Percentiles rank a stretch among this genome's conserved stretches.
Conservation (phyloP, 2,329 filamentous ascomycete genomes). For the Colletotrichum truncatum region DNA sequence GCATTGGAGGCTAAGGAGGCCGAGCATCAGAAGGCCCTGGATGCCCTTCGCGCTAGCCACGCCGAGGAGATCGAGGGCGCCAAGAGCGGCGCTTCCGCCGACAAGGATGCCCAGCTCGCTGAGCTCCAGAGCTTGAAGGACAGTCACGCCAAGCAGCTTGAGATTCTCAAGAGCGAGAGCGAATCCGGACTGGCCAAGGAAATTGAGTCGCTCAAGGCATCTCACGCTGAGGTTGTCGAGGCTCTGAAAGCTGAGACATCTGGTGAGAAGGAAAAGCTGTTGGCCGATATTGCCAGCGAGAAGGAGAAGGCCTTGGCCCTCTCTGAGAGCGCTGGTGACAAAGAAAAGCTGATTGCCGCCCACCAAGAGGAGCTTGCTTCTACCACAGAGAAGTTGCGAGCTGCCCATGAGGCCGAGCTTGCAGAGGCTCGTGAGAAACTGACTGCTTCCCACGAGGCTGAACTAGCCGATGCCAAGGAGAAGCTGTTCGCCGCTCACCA, state of each 20-base stretch:
- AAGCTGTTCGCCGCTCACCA: constrained; percentile 42
- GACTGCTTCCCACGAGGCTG: constrained; percentile 54
- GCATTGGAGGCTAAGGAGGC: constrained; percentile 60
- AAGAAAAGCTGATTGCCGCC: constrained; percentile 42
- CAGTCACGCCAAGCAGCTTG: constrained; percentile 60
- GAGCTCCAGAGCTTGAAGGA: constrained; percentile 65
- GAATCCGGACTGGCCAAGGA: constrained; percentile 49
- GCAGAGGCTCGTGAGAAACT: constrained; percentile 43
- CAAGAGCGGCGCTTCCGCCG: constrained; percentile 60
- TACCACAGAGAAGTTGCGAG: constrained; percentile 40
- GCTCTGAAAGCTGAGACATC: constrained; percentile 51
- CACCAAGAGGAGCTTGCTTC: constrained; percentile 43
- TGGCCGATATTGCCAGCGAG: constrained; percentile 45
- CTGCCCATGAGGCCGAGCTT: constrained; percentile 42
- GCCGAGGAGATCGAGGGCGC: constrained; percentile 67
- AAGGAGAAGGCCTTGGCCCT: constrained; percentile 52
- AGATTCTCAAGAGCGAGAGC: constrained; percentile 52
- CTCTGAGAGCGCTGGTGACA: constrained; percentile 49
- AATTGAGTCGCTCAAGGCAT: constrained; percentile 51
- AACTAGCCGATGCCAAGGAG: constrained; percentile 49
- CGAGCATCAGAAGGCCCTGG: constrained; percentile 63
- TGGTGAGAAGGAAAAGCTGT: constrained; percentile 46
- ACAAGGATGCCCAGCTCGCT: constrained; percentile 55
- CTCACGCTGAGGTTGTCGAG: constrained; percentile 54
- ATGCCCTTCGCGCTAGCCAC: constrained; percentile 64